phyloP scores from a whole-genome alignment of 2,329 filamentous ascomycete species.

The Leptographium radiaticola region DNA sequence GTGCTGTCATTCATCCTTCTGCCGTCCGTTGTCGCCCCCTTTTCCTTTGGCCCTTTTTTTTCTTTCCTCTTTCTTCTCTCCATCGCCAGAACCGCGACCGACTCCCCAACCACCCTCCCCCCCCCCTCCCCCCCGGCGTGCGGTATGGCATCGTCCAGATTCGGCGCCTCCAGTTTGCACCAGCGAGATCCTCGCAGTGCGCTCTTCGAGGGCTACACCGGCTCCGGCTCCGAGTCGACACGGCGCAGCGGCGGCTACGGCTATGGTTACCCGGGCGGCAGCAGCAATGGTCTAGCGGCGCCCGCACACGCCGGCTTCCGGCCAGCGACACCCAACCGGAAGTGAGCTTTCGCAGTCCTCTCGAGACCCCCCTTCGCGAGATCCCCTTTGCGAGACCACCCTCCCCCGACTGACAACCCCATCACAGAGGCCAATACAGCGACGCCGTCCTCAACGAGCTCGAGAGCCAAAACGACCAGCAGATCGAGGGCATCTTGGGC shows the following conservation, averaged over 20 bases:
- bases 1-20: neutral
- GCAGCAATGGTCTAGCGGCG: constrained; percentile 21
- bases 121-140: no score
- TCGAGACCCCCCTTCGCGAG: no score
- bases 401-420: neutral
- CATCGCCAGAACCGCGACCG: no score
- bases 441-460: constrained; percentile 84
- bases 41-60: neutral
- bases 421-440: constrained; percentile 72
- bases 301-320: constrained; percentile 34
- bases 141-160: constrained; percentile 29
- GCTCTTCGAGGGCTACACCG: constrained; percentile 63
- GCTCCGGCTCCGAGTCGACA: constrained; percentile 30
- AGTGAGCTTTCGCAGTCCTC: constrained; percentile 23
- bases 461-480: constrained; percentile 86
- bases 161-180: constrained; percentile 54
- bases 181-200: constrained; percentile 61
- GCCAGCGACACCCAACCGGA: constrained; percentile 58
- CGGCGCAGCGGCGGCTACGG: constrained; percentile 29
- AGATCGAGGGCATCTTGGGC: constrained; percentile 79
- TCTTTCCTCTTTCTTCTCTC: neutral
- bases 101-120: no score
- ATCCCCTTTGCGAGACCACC: neutral
- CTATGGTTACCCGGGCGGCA: constrained; percentile 36
- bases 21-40: neutral